Conservation (phyloP, 2,329 filamentous ascomycete species). For the Fusarium redolens region DNA sequence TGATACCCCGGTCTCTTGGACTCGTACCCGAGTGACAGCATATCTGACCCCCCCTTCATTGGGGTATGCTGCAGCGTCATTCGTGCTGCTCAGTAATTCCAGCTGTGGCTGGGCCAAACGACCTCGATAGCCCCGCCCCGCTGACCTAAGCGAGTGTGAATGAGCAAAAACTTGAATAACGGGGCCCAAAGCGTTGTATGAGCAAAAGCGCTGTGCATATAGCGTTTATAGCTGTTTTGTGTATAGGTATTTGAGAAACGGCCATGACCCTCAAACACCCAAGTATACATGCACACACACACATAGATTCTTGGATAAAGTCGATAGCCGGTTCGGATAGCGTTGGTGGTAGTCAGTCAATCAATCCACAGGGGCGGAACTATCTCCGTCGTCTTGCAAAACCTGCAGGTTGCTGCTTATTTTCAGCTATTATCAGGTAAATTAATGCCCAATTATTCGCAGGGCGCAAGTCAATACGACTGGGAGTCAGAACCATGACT, state of each 20-base stretch:
- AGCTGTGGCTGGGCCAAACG: background rate
- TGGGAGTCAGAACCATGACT: background rate
- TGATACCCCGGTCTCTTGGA: conserved; percentile 46
- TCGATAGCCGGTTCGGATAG: background rate
- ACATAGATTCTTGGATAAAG: background rate
- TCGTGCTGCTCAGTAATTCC: conserved; percentile 16
- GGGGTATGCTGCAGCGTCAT: conserved; percentile 19
- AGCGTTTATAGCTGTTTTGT: background rate
- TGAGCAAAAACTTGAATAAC: conserved; percentile 1
- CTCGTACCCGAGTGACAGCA: conserved; percentile 26
- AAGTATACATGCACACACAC: background rate
- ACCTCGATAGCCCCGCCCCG: background rate
- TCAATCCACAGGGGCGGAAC: conserved; percentile 12
- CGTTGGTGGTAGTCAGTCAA: background rate
- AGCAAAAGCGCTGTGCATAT: background rate
- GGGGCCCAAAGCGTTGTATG: background rate
- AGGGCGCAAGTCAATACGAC: background rate
- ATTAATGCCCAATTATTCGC: background rate
- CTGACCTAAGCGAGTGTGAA: conserved; percentile 5
- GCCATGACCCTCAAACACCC: background rate
- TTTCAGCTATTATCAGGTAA: background rate
- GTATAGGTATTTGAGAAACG: background rate
- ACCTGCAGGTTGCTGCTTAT: background rate
- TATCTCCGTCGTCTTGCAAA: background rate
- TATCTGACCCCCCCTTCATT: conserved; percentile 19